These are phyloP conservation scores for Leccinum variicolor DNA, from an alignment of 768 basidiomycete genomes.

Conservation along the genomic window DNA sequence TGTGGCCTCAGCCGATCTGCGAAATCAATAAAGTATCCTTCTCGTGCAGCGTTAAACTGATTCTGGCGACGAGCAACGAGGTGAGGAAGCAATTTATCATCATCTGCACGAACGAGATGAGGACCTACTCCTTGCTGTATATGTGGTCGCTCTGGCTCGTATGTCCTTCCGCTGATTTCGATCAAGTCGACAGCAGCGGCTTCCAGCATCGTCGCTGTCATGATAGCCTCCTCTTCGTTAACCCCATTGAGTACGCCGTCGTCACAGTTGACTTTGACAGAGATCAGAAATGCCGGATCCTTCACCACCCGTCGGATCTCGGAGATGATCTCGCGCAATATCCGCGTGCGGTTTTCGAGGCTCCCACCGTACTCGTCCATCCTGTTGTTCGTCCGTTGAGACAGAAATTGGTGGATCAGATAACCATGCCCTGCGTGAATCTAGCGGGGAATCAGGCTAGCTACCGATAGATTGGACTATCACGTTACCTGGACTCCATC, in stretches of 20 bases:
- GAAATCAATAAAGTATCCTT: slow-evolving; percentile 32
- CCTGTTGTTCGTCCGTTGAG: slow-evolving; percentile 42
- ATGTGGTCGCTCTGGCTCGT: slow-evolving; percentile 22
- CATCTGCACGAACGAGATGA: background rate
- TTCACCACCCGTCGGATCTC: slow-evolving; percentile 41
- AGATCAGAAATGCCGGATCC: slow-evolving; percentile 27
- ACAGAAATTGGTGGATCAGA: slow-evolving; percentile 47
- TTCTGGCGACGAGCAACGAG: slow-evolving; percentile 5
- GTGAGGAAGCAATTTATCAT: background rate
- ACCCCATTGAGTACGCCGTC: slow-evolving; percentile 31
- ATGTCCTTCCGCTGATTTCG: slow-evolving; percentile 40
- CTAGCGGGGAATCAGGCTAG: slow-evolving; percentile 13
- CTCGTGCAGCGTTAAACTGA: slow-evolving; percentile 11
- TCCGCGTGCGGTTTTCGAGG: slow-evolving; percentile 47
- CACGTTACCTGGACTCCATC: slow-evolving; percentile 54
- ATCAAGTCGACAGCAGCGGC: slow-evolving; percentile 36
- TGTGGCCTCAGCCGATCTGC: slow-evolving; percentile 27
- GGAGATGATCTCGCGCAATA: slow-evolving; percentile 45
- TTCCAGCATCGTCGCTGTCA: slow-evolving; percentile 33
- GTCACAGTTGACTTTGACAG: slow-evolving; percentile 33
- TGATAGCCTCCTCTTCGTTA: slow-evolving; percentile 29
- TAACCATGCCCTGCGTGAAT: slow-evolving; percentile 45
- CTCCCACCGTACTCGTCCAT: slow-evolving; percentile 58
- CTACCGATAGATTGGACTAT: background rate
- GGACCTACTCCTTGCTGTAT: slow-evolving; percentile 10